Base-by-base conservation (phyloP, 306 rosid species). In the Carpinus viminea region DNA sequence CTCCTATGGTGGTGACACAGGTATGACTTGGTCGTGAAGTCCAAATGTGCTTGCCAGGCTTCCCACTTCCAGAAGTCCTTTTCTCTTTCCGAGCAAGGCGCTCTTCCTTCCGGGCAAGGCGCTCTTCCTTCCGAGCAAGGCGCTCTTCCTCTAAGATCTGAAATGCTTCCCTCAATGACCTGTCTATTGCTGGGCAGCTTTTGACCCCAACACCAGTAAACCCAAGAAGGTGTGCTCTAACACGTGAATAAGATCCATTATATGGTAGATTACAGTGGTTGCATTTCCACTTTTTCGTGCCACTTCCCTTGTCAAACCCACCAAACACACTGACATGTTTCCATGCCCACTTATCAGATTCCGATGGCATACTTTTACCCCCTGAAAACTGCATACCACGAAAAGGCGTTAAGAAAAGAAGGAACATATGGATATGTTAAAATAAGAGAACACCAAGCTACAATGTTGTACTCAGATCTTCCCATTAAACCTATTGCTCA, bases 221-320 rank as follows among this genome's bases (percentile, higher is more conserved):
- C 70, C 91, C 93, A 61, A 90, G 90, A 43, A 87, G 84, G 79
- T 84, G 91, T 47, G 90, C 91, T 87, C 89, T 84, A 76, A 90
- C 93, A 54, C 88, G 88, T 7, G 93, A 90, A 81, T 87, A 90
- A 62, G 93, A 90, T 60, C 93, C 86, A 51, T 87, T 87, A 65
- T 86, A 87, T 48, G 86, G 76, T 76, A 84, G 56, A 70, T 87
- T 82, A 85, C 87, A 87, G 78, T 87, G 91, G 77, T 90, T 90
- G 87, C 91, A 87, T 80, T 80, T 90, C 91, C 93, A 90, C 81
- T 82, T 65, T 75, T 87, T 87, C 12, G 93, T 86, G 26, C 90
- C 91, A 17, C 90, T 86, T 82, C 90, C 91, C 81, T 87, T 90
- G 82, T 90, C 93, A 75, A 90, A 87, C 24, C 93, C 91, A 76